phyloP scores from a whole-genome alignment of 495 filamentous ascomycete genomes.

The Eremomyces bilateralis region DNA sequence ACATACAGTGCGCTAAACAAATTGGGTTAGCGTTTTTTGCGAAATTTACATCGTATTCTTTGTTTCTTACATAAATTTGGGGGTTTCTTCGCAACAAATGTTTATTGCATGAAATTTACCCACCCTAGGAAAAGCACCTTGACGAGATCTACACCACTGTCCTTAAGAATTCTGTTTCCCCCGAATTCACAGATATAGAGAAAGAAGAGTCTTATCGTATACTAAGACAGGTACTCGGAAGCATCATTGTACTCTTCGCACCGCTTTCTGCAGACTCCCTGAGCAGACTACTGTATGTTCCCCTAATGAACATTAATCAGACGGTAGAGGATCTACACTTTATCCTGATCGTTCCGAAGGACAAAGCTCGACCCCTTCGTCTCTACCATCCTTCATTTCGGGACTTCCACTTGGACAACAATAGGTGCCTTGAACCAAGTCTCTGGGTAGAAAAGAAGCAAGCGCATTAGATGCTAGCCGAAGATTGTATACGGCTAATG shows the following conservation, averaged over 20 bases:
- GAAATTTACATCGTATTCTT: no score
- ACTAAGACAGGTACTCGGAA: conserved; percentile 1
- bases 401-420: neutral
- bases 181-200: conserved; percentile 1
- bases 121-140: neutral
- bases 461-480: neutral
- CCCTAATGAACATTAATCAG: neutral
- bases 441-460: no score
- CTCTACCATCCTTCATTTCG: neutral
- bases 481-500: neutral
- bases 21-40: no score
- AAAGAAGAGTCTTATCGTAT: conserved; percentile 1
- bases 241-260: neutral
- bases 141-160: neutral
- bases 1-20: no score
- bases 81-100: no score
- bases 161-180: neutral
- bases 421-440: neutral
- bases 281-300: neutral
- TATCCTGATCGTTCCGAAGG: neutral
- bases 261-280: conserved; percentile 1
- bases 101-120: no score
- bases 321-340: neutral
- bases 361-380: neutral
- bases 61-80: no score